Evolutionary conservation across 208 protist genomes (phyloP).

Genomic region (Leishmania martiniquensis): DNA sequence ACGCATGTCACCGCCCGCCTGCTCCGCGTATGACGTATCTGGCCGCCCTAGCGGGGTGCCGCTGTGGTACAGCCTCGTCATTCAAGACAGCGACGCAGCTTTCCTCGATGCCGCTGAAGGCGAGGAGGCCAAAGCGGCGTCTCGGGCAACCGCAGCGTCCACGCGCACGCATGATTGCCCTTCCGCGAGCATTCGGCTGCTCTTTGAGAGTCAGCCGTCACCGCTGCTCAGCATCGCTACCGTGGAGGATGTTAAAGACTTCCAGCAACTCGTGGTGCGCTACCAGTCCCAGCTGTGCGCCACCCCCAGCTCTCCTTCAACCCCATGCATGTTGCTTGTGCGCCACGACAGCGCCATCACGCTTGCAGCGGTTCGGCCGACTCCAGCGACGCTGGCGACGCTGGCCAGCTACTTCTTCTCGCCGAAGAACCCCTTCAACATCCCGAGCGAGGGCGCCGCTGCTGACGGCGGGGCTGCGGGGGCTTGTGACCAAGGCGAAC

Average conservation of each 20-base stretch:
- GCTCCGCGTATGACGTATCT: not conserved
- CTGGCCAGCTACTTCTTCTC: slow-evolving; percentile 54
- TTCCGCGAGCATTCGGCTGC: slow-evolving; percentile 22
- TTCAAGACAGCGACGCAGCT: slow-evolving; percentile 16
- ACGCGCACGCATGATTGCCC: not conserved
- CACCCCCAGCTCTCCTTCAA: slow-evolving; percentile 6
- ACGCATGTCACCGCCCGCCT: not conserved
- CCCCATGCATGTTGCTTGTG: slow-evolving; percentile 31
- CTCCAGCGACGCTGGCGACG: slow-evolving; percentile 43
- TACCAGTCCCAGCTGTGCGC: slow-evolving; percentile 30
- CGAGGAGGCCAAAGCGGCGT: not conserved
- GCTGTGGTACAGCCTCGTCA: slow-evolving; percentile 34
- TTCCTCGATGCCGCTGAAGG: slow-evolving; percentile 9
- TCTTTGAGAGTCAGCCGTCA: slow-evolving; percentile 30
- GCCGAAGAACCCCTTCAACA: slow-evolving; percentile 17
- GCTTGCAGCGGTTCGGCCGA: slow-evolving; percentile 49
- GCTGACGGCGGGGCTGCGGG: not conserved
- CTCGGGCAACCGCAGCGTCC: slow-evolving; percentile 2
- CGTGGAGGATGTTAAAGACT: slow-evolving; percentile 8
- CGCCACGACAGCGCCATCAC: slow-evolving; percentile 25
- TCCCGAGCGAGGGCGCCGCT: not conserved
- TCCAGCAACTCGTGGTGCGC: slow-evolving; percentile 18
- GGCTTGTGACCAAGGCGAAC: not conserved
- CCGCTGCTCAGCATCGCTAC: slow-evolving; percentile 26
- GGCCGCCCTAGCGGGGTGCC: slow-evolving; percentile 8